A percentile compares a stretch with the other conserved stretches of the same genome.
Conservation (phyloP, 2,329 filamentous ascomycete genomes). For the Capronia americana region DNA sequence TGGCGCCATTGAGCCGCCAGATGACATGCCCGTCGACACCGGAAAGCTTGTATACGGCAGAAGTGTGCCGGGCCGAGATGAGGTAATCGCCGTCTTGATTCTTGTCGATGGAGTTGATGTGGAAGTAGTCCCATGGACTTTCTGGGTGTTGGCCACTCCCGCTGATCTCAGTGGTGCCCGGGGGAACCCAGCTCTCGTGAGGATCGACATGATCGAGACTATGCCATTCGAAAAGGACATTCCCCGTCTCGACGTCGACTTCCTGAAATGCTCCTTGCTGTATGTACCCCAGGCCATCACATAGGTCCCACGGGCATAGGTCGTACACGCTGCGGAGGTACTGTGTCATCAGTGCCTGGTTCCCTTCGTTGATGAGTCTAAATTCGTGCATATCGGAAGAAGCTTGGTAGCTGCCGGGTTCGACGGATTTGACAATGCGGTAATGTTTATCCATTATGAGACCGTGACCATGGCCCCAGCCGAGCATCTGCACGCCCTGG, state of each 20-base stretch:
- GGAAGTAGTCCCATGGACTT: conserved; percentile 55
- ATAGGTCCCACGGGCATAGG: conserved; percentile 51
- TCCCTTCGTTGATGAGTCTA: conserved; percentile 54
- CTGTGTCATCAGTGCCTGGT: conserved; percentile 49
- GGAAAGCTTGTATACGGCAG: conserved; percentile 51
- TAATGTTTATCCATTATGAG: conserved; percentile 60
- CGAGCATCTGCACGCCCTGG: conserved; percentile 58
- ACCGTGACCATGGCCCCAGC: conserved; percentile 60
- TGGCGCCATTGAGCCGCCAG: conserved; percentile 48
- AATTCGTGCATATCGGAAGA: conserved; percentile 60
- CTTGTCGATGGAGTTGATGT: conserved; percentile 54
- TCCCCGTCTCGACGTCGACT: conserved; percentile 59
- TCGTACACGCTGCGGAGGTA: conserved; percentile 55
- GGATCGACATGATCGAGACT: conserved; percentile 63
- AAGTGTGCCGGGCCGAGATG: conserved; percentile 51
- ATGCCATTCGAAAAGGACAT: conserved; percentile 65
- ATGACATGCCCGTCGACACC: conserved; percentile 48
- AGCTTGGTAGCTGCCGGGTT: conserved; percentile 46
- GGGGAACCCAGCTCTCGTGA: conserved; percentile 54
- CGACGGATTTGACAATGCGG: conserved; percentile 56
- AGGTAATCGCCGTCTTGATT: conserved; percentile 50
- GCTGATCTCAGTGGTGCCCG: conserved; percentile 52
- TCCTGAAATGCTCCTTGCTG: conserved; percentile 62
- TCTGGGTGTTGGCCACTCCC: conserved; percentile 56
- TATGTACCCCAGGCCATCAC: conserved; percentile 57